phyloP scores from a whole-genome alignment of 257 asterid species.

The Galeopsis tetrahit region DNA sequence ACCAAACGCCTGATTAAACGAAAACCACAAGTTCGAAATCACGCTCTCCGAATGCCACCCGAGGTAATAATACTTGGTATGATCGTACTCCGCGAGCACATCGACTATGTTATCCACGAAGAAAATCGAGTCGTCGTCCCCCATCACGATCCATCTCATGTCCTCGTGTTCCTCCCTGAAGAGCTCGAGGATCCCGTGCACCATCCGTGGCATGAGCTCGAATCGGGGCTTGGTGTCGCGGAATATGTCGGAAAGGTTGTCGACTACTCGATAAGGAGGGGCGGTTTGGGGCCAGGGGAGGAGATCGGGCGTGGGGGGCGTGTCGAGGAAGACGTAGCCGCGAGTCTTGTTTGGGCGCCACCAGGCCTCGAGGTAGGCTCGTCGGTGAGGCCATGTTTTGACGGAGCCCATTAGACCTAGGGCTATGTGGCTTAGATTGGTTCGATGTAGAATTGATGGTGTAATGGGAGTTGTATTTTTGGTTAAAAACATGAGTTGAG shows the following conservation, averaged over 20 bases:
- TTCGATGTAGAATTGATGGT: slow-evolving; percentile 2
- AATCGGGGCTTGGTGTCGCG: slow-evolving; percentile 38
- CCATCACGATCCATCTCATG: slow-evolving; percentile 69
- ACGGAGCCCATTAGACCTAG: slow-evolving; percentile 65
- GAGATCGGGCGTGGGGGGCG: slow-evolving; percentile 48
- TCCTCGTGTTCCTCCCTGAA: slow-evolving; percentile 45
- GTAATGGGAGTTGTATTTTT: background rate
- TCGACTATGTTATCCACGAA: slow-evolving; percentile 62
- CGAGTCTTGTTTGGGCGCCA: slow-evolving; percentile 65
- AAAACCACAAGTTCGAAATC: slow-evolving; percentile 54
- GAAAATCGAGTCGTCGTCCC: slow-evolving; percentile 61
- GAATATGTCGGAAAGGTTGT: slow-evolving; percentile 37
- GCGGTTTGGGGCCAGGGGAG: slow-evolving; percentile 64
- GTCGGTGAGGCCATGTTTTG: slow-evolving; percentile 52
- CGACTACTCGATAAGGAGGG: slow-evolving; percentile 59
- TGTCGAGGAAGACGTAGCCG: slow-evolving; percentile 57
- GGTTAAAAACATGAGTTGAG: slow-evolving; percentile 4
- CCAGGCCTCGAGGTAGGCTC: slow-evolving; percentile 64
- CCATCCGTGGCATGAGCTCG: slow-evolving; percentile 58
- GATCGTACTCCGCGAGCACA: slow-evolving; percentile 54
- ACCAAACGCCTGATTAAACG: slow-evolving; percentile 66
- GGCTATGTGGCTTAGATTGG: slow-evolving; percentile 59
- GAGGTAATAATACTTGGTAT: slow-evolving; percentile 50
- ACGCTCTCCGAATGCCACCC: slow-evolving; percentile 68
- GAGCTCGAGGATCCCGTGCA: slow-evolving; percentile 56